Evolutionary conservation across 1,284 basidiomycete genomes (phyloP).

Genomic region (Ceratobasidium sp.): DNA sequence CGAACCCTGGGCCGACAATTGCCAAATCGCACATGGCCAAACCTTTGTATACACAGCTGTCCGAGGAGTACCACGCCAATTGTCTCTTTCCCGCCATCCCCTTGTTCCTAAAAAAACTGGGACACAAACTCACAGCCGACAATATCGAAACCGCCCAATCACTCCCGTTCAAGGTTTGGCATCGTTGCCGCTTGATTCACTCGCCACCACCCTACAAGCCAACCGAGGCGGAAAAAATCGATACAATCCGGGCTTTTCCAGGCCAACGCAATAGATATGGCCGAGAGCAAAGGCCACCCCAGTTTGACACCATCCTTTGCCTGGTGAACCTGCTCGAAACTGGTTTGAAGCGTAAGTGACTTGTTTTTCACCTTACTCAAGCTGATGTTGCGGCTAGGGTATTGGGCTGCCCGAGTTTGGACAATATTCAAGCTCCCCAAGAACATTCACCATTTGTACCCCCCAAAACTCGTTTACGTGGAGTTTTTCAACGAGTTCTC

Average conservation of each 20-base stretch:
- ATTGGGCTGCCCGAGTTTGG: neutral
- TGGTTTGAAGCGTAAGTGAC: neutral
- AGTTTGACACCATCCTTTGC: neutral
- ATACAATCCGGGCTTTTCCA: neutral
- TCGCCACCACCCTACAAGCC: slow-evolving; percentile 7
- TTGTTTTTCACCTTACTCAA: neutral
- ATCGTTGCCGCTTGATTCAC: neutral
- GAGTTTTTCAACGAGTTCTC: slow-evolving; percentile 12
- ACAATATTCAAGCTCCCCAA: slow-evolving; percentile 1
- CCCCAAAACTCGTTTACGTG: slow-evolving; percentile 8
- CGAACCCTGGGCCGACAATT: neutral
- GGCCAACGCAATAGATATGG: neutral
- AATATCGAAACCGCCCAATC: neutral
- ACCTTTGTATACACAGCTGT: neutral
- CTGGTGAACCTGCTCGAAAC: too few relatives aligned
- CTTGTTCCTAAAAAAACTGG: neutral
- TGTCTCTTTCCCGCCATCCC: neutral
- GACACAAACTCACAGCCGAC: neutral
- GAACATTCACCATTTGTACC: neutral
- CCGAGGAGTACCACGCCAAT: neutral
- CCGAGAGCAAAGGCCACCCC: neutral
- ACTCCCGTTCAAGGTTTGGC: neutral
- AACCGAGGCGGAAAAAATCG: neutral
- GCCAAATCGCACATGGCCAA: neutral
- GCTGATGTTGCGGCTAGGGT: neutral